phyloP scores from a whole-genome alignment of 176 grass and related monocot genomes.

The Tuctoria greenei region DNA sequence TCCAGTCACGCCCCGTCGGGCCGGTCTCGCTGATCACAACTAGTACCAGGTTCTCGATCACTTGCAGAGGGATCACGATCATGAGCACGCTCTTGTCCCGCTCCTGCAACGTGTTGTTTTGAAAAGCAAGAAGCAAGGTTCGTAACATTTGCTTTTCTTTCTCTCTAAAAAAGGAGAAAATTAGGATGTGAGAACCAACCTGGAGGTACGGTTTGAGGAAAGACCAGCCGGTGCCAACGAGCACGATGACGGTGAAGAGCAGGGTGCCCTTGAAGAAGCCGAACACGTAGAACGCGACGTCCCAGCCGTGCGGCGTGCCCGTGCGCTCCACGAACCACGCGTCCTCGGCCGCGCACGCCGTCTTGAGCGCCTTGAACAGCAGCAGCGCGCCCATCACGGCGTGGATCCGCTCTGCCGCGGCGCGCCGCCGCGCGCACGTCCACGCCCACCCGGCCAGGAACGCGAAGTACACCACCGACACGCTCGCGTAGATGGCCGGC shows the following conservation, averaged over 20 bases:
- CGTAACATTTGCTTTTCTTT: too few relatives aligned
- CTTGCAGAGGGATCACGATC: slow-evolving; percentile 64
- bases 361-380: slow-evolving; percentile 76
- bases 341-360: slow-evolving; percentile 71
- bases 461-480: slow-evolving; percentile 47
- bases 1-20: slow-evolving; percentile 39
- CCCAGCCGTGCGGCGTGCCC: slow-evolving; percentile 64
- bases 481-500: slow-evolving; percentile 49
- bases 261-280: slow-evolving; percentile 69
- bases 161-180: neutral
- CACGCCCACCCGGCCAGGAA: slow-evolving; percentile 47
- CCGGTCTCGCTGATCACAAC: slow-evolving; percentile 56
- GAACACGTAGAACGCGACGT: slow-evolving; percentile 68
- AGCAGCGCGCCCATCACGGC: slow-evolving; percentile 60
- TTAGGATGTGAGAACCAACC: neutral
- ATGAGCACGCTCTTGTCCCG: slow-evolving; percentile 58
- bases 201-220: slow-evolving; percentile 71
- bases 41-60: slow-evolving; percentile 55
- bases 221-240: slow-evolving; percentile 77
- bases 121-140: neutral
- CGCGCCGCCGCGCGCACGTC: slow-evolving; percentile 37
- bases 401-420: slow-evolving; percentile 53
- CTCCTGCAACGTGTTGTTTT: slow-evolving; percentile 29
- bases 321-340: slow-evolving; percentile 53
- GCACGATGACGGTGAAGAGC: slow-evolving; percentile 69